Percentiles rank a stretch among this genome's conserved stretches.
Evolutionary conservation across 352 stramenopile genomes (phyloP).

Genomic region (Phytophthora pini): DNA sequence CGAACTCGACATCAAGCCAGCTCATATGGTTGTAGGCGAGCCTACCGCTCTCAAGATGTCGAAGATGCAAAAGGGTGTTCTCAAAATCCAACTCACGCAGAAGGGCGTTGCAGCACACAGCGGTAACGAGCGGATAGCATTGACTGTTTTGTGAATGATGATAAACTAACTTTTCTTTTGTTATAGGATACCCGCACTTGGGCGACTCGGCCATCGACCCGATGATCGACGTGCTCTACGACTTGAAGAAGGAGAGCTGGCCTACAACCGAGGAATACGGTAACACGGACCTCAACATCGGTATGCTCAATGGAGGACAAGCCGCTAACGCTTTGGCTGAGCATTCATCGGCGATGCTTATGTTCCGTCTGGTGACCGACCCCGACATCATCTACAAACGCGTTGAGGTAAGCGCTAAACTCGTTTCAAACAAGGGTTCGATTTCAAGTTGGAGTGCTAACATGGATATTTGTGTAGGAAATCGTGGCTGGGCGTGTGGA

Average conservation of each 20-base stretch:
- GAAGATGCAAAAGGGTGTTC: conserved; percentile 87
- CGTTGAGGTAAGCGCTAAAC: conserved; percentile 50
- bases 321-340: conserved; percentile 86
- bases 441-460: conserved; percentile 3
- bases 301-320: conserved; percentile 79
- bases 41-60: conserved; percentile 85
- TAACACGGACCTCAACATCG: conserved; percentile 87
- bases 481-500: conserved; percentile 67
- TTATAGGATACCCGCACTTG: conserved; percentile 78
- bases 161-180: conserved; percentile 14
- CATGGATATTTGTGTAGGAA: conserved; percentile 31
- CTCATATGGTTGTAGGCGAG: conserved; percentile 83
- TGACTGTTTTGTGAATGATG: neutral
- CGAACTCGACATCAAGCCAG: conserved; percentile 70
- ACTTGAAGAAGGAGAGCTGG: conserved; percentile 82
- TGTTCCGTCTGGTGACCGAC: conserved; percentile 86
- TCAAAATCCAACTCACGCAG: conserved; percentile 82
- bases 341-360: conserved; percentile 85
- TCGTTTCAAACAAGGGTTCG: neutral
- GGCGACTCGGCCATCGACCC: conserved; percentile 86
- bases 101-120: conserved; percentile 84
- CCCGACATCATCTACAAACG: conserved; percentile 74
- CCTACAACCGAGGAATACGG: conserved; percentile 82
- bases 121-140: conserved; percentile 34
- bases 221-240: conserved; percentile 85